Evolutionary conservation across 2,329 filamentous ascomycete genomes (phyloP).

Genomic region (Cladophialophora chaetospira): DNA sequence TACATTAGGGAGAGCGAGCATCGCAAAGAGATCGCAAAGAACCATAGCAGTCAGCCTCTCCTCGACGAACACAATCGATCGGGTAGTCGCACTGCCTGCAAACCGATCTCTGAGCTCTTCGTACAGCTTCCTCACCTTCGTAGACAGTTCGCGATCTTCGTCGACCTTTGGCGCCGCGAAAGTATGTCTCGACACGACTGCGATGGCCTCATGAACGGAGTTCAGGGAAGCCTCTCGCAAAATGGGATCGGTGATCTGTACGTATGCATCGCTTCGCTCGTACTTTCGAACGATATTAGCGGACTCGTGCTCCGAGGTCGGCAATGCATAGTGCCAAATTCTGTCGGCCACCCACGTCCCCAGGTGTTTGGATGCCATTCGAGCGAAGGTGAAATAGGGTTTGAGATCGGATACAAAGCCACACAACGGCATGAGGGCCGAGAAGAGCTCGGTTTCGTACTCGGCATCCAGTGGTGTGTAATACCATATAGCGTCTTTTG

Average conservation of each 20-base stretch:
- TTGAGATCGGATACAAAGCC: slow-evolving; percentile 56
- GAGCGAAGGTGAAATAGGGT: slow-evolving; percentile 62
- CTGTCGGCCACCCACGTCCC: slow-evolving; percentile 84
- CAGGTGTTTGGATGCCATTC: slow-evolving; percentile 64
- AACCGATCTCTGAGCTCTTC: slow-evolving; percentile 66
- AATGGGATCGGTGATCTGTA: slow-evolving; percentile 11
- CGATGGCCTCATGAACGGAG: slow-evolving; percentile 18
- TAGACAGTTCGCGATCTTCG: slow-evolving; percentile 45
- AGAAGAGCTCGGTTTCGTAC: slow-evolving; percentile 67
- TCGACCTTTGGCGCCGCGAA: slow-evolving; percentile 17
- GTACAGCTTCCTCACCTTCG: slow-evolving; percentile 68
- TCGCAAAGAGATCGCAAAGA: slow-evolving; percentile 67
- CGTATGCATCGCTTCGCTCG: slow-evolving; percentile 23
- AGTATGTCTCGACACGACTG: slow-evolving; percentile 23
- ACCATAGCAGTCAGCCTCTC: slow-evolving; percentile 75
- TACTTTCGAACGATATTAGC: slow-evolving; percentile 17
- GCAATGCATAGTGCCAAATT: slow-evolving; percentile 73
- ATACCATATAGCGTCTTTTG: slow-evolving; percentile 59
- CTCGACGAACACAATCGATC: slow-evolving; percentile 87
- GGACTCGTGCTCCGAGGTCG: slow-evolving; percentile 33
- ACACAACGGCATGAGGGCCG: slow-evolving; percentile 56
- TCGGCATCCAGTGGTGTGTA: slow-evolving; percentile 57
- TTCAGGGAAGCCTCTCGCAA: slow-evolving; percentile 17
- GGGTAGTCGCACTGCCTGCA: slow-evolving; percentile 55
- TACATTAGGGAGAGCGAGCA: slow-evolving; percentile 61